These are phyloP conservation scores for Noccaea bulbosa DNA, from an alignment of 345 rosid genomes.

Conservation along the genomic window DNA sequence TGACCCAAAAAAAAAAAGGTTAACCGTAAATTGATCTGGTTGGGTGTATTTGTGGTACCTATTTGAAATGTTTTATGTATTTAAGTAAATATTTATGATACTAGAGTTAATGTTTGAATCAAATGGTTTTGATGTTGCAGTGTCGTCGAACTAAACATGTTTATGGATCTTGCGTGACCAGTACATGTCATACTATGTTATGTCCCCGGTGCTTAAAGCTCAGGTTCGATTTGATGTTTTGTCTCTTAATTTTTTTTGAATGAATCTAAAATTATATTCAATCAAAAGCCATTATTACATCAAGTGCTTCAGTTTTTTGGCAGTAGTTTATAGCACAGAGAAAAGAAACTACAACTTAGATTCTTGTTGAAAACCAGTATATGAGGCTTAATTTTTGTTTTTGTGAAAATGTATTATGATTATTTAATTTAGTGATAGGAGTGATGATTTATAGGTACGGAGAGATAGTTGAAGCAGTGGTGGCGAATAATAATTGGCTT, in stretches of 20 bases:
- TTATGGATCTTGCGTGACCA: slow-evolving; percentile 58
- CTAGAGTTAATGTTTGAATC: not conserved
- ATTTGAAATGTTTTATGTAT: too few species aligned
- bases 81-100: not conserved
- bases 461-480: slow-evolving; percentile 64
- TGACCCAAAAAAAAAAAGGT: too few species aligned
- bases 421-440: not conserved
- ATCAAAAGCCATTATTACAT: too few species aligned
- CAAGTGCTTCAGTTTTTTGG: too few species aligned
- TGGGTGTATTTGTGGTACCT: too few species aligned
- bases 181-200: slow-evolving; percentile 54
- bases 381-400: too few species aligned
- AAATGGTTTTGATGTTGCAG: slow-evolving; percentile 46
- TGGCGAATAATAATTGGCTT: slow-evolving; percentile 54
- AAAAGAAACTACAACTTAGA: too few species aligned
- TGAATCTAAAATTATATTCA: too few species aligned
- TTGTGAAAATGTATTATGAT: not conserved
- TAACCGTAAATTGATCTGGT: too few species aligned
- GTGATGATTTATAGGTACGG: slow-evolving; percentile 58
- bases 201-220: slow-evolving; percentile 74
- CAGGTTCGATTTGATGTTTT: slow-evolving; percentile 52
- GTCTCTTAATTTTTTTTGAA: too few species aligned
- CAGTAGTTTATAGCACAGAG: too few species aligned
- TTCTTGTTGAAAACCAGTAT: too few species aligned
- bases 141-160: slow-evolving; percentile 81